Evolutionary conservation across 2,329 filamentous ascomycete species (phyloP).

Genomic region (Pseudogymnoascus sp.): DNA sequence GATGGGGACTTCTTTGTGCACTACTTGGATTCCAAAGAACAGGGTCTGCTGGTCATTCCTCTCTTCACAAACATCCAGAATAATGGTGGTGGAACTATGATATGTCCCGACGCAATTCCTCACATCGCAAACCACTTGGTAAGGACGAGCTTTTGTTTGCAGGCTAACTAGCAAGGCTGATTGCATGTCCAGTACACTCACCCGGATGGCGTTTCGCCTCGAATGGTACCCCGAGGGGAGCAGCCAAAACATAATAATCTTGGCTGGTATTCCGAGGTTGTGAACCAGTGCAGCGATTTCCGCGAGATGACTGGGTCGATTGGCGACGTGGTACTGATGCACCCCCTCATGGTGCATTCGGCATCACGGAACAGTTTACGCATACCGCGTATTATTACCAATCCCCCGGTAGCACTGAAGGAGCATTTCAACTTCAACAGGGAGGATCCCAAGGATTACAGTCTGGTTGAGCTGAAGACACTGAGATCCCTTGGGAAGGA

Average conservation of each 20-base stretch:
- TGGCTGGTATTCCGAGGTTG: constrained; percentile 13
- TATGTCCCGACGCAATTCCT: constrained; percentile 53
- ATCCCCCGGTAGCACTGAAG: constrained; percentile 43
- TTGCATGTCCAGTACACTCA: constrained; percentile 38
- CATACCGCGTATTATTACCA: constrained; percentile 45
- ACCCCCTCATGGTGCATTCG: constrained; percentile 48
- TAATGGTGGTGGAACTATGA: constrained; percentile 55
- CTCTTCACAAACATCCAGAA: constrained; percentile 56
- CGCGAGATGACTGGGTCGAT: constrained; percentile 44
- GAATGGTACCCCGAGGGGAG: constrained; percentile 51
- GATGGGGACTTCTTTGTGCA: constrained; percentile 68
- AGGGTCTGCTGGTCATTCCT: constrained; percentile 60
- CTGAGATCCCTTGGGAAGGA: constrained; percentile 39
- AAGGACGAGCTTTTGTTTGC: constrained; percentile 10
- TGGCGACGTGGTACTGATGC: constrained; percentile 46
- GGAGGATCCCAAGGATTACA: constrained; percentile 36
- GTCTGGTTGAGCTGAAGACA: constrained; percentile 45
- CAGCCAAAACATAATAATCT: constrained; percentile 32
- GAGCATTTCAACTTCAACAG: constrained; percentile 44
- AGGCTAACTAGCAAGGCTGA: neutral
- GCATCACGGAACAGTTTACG: constrained; percentile 42
- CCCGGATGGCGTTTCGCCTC: constrained; percentile 58
- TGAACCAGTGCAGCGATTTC: constrained; percentile 38
- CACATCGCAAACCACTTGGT: constrained; percentile 48
- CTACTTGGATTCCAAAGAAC: constrained; percentile 63